Percentiles rank a stretch among this genome's conserved stretches.
These are phyloP conservation scores for Pseudogymnoascus sp. DNA, from an alignment of 2,329 filamentous ascomycete genomes.

Conservation along the genomic window DNA sequence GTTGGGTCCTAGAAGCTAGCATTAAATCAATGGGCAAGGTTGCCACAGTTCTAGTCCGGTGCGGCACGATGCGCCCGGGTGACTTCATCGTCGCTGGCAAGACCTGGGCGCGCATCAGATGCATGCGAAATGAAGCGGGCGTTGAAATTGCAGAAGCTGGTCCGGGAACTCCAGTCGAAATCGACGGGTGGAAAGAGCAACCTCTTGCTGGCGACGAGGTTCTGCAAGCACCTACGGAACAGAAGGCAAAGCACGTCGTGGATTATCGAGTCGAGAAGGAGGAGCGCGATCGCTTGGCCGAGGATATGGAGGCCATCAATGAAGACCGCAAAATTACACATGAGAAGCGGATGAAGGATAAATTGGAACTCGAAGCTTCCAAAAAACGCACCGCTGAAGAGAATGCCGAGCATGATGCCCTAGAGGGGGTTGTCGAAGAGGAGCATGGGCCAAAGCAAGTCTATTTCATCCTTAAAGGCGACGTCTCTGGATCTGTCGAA, in stretches of 20 bases:
- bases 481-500: constrained; percentile 90
- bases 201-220: constrained; percentile 82
- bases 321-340: constrained; percentile 48
- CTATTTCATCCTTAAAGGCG: constrained; percentile 82
- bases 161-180: constrained; percentile 83
- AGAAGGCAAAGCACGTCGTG: constrained; percentile 68
- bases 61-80: constrained; percentile 73
- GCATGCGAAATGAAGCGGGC: constrained; percentile 78
- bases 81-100: constrained; percentile 81
- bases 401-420: constrained; percentile 18
- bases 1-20: constrained; percentile 87
- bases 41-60: constrained; percentile 80
- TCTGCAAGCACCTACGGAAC: constrained; percentile 72
- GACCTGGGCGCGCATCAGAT: constrained; percentile 80
- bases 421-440: constrained; percentile 24
- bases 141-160: constrained; percentile 61
- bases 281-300: constrained; percentile 55
- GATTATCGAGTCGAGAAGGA: constrained; percentile 65
- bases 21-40: constrained; percentile 78
- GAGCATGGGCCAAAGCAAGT: constrained; percentile 45
- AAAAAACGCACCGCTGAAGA: constrained; percentile 24
- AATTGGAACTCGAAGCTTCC: constrained; percentile 40
- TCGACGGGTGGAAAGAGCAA: constrained; percentile 88
- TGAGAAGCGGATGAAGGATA: constrained; percentile 53
- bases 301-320: constrained; percentile 71